Evolutionary conservation across 2,329 filamentous ascomycete species (phyloP).

Genomic region (Aspergillus glaucus): DNA sequence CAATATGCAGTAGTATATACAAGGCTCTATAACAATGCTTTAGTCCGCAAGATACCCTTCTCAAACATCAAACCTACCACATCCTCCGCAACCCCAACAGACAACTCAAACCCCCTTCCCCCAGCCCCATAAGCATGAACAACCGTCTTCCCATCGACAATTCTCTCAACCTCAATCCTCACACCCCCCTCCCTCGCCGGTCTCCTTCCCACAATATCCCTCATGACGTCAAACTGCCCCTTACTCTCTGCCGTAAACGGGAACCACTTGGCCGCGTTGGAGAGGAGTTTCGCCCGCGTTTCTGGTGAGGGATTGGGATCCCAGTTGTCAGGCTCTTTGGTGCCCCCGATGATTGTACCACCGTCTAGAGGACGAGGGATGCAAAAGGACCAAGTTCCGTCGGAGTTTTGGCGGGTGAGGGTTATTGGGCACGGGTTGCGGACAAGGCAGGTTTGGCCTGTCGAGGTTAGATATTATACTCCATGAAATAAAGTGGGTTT

Average conservation of each 20-base stretch:
- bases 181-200: slow-evolving; percentile 43
- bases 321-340: slow-evolving; percentile 57
- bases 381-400: slow-evolving; percentile 58
- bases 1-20: neutral
- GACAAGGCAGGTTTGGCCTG: slow-evolving; percentile 44
- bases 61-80: slow-evolving; percentile 38
- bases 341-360: slow-evolving; percentile 61
- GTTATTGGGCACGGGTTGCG: slow-evolving; percentile 39
- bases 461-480: neutral
- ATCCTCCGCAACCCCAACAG: slow-evolving; percentile 53
- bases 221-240: slow-evolving; percentile 37
- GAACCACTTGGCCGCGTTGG: slow-evolving; percentile 35
- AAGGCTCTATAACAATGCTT: slow-evolving; percentile 15
- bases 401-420: slow-evolving; percentile 56
- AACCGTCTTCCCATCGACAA: slow-evolving; percentile 20
- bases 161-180: slow-evolving; percentile 48
- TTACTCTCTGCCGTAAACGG: slow-evolving; percentile 32
- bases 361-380: slow-evolving; percentile 57
- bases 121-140: slow-evolving; percentile 57
- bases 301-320: slow-evolving; percentile 43
- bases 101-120: slow-evolving; percentile 56
- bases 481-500: neutral
- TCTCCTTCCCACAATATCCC: slow-evolving; percentile 42
- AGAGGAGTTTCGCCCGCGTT: slow-evolving; percentile 45
- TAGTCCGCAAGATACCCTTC: slow-evolving; percentile 15